Base-by-base conservation (phyloP, 257 asterid genomes). In the Thymus quinquecostatus region DNA sequence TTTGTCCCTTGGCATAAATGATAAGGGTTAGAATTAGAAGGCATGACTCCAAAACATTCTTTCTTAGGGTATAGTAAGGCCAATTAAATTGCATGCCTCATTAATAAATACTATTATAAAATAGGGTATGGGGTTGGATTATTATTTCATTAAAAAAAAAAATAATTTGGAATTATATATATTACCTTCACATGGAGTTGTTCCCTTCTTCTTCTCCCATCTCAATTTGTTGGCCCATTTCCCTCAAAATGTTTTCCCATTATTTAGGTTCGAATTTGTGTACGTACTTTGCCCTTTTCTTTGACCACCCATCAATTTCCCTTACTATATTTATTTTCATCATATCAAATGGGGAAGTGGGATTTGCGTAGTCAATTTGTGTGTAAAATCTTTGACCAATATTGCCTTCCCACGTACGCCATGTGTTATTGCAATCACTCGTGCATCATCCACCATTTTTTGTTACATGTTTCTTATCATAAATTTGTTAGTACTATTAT, bases 161-260 rank as follows among this genome's bases (percentile, higher is more conserved):
- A 21, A 55, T 71, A 44, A 38, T 38, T 38, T 38, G 83, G 72
- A 71, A 49, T 55, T 44, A 44, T 6, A 44, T 44, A 3, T 38
- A 38, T 38, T 64, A 54, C 62, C 47, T 77, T 79, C 88, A 86
- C 88, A 79, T 83, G 86, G 77, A 69, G 64, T 8, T 64, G 86
- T 73, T 67, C 57, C 71, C 50, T 3, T 8, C 47, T 3, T 8
- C 47, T 21, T 21, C 21, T 21, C 50, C 5, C 29, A 30, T 30
- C 21, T 30, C 10, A 27, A 63, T 30, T 33, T 32, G 47, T n/a
- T 47, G 66, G 53, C 69, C 78, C 74, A 57, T 13, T 70, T 36
- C 6, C 41, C 41, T 38, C 21, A 21, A 21, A 21, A 21, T 21
- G 21, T 21, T 21, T 21, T 44, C 29, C 62, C 28, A 9, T 44